Base-by-base conservation (phyloP, 441 rosid genomes). In the Gossypium gossypioides region DNA sequence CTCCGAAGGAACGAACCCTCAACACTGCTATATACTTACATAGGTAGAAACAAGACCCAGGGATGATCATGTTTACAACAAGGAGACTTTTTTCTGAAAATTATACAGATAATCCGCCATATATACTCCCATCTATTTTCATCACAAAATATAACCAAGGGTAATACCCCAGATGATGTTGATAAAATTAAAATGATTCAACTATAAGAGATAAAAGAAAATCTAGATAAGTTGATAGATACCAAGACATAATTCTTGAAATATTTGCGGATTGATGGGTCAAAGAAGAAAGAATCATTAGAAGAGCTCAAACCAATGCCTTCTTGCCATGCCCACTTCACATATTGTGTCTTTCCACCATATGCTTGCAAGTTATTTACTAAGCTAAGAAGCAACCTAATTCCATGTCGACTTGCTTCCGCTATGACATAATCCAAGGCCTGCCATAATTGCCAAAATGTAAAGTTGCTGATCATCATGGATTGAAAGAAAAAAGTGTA, bases 291-390 rank as follows among this genome's bases (percentile, higher is more conserved):
- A 13, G 97, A 92, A 82, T 94, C 99, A 71, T 94, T 92, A 7
- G 92, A 90, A 0, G 97, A 87, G 81, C 96, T 92, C 84, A 92
- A 82, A 63, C 91, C 97, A 77, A 89, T 46, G 32, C 99, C 97
- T 83, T 92, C 99, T 73, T 90, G 84, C 97, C 93, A 89, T 8
- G 97, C 99, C 97, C 99, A 94, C 21, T 89, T 84, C 65, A 94
- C 97, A 29, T 94, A 92, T 77, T 90, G 97, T 27, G 93, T 87
- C 79, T 94, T 94, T 44, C 97, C 98, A 65, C 98, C 98, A 67
- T 89, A 94, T 34, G 93, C 87, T 50, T 86, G 88, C 76, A 91
- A 81, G 83, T 94, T 94, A 63, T 94, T 91, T 32, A 90, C 96
- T 69, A 91, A 83, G 82, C 93, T 79, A 51, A 91, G 92, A 75